Evolutionary conservation across 352 stramenopile genomes (phyloP), one percentile per base, ranked within the genome.

Genomic region (Phytophthora citrophthora): DNA sequence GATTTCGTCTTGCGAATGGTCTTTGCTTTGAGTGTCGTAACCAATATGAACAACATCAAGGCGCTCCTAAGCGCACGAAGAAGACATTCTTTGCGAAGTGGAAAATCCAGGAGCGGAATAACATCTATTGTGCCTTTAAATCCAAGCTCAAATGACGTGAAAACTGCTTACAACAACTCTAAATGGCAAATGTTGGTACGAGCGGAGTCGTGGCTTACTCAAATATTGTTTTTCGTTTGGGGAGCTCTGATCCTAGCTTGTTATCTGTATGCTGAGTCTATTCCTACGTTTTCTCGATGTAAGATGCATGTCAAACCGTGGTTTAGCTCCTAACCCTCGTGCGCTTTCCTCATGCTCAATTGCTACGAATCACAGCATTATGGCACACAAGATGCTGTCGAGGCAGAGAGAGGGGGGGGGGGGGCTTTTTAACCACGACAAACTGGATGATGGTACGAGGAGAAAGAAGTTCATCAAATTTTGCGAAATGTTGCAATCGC

Each of bases 221-320:
- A 39, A n/a, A n/a, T 39, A 39, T n/a, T 39, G 13, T 79, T 76
- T 44, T 39, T 52, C 3, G 5, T 49, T 0, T 74, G 68, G 71
- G 74, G 66, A 1, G 1, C 63, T 10, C 18, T 41, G 9, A 52
- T 83, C 11, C 29, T 74, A 13, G 32, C n/a, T 0, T 26, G 72
- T 8, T 60, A 77, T 29, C 2, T 76, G 15, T 49, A 51, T 12
- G 69, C 64, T 4, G 57, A 63, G 3, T 48, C 44, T 0, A 52
- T 56, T 5, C 1, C 50, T 4, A 18, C 13, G 0, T 36, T 46
- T 4, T 13, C 39, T 4, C 29, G 66, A 4, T 84, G 72, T 12
- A 44, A 27, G 8, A 67, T 80, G 16, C 56, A 69, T 39, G 49
- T 78, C 15, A 66, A 64, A 1, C 70, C 76, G 1, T 82, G 72